Conservation (phyloP, 2,329 filamentous ascomycete genomes). For the Helicocarpus griseus region DNA sequence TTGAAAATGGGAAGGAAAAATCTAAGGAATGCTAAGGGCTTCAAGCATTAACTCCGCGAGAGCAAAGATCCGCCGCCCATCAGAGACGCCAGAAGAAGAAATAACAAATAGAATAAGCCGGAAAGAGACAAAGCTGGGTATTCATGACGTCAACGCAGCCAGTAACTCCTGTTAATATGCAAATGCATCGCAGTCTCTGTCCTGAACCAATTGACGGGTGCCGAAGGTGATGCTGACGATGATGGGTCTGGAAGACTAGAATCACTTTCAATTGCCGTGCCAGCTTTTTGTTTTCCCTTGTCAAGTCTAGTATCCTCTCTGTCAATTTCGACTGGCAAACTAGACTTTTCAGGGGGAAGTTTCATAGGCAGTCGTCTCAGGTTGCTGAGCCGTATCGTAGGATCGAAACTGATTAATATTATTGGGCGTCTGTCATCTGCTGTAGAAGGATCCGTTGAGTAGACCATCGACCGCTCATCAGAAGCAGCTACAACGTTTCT, state of each 20-base stretch:
- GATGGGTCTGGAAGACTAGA: neutral
- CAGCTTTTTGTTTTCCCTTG: neutral
- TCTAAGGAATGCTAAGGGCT: neutral
- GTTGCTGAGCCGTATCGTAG: constrained; percentile 10
- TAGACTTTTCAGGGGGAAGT: neutral
- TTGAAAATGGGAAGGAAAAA: neutral
- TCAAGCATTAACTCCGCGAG: neutral
- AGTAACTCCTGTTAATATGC: constrained; percentile 11
- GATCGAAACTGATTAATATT: constrained; percentile 13
- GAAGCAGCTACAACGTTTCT: constrained; percentile 14
- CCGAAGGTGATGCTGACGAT: neutral
- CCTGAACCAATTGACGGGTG: constrained; percentile 7
- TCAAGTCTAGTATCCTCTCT: neutral
- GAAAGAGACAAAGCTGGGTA: neutral
- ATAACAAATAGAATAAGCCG: neutral
- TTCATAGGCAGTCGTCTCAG: constrained; percentile 6
- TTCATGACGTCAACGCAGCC: constrained; percentile 11
- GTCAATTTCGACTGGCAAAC: constrained; percentile 2
- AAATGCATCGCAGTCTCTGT: constrained; percentile 10
- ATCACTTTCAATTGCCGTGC: neutral
- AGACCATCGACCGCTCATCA: constrained; percentile 13
- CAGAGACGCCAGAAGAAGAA: neutral
- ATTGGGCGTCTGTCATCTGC: constrained; percentile 8
- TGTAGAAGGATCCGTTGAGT: constrained; percentile 8
- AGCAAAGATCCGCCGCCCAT: neutral